Evolutionary conservation across 1,139 yeast species (phyloP), one percentile per base, ranked within the genome.

Genomic region (Magnusiomyces magnusii): DNA sequence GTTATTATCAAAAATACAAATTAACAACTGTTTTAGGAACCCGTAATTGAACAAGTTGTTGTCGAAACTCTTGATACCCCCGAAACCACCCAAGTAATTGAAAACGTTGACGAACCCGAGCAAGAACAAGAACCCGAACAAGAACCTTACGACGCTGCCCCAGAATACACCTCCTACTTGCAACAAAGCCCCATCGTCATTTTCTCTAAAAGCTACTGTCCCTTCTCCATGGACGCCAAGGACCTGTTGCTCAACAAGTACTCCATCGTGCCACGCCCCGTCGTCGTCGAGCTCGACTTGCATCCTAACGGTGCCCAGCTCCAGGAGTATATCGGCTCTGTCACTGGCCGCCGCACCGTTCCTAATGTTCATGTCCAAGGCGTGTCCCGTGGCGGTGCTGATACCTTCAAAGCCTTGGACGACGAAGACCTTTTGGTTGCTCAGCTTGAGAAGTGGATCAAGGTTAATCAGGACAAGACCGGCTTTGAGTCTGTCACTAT

Each of bases 281-380:
- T 78, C 17, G 79, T 88, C 54, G 90, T 92, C 31, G 98, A 93
- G 70, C 78, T 93, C 58, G 98, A 93, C 73, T 78, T 77, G 68
- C 95, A 91, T 70, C 78, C 80, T 54, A 80, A 85, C 62, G 92
- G 91, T 54, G 68, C 72, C 10, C 88, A 82, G 51, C 81, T 92
- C 65, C 98, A 92, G 76, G 85, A 80, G 53, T 93, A 95, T 62
- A 79, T 93, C 66, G 76, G 74, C 56, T 82, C 84, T 67, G 75
- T 88, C 63, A 87, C 96, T 36, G 96, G 97, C 61, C 96, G 95
- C 73, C 79, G 81, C 67, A 90, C 98, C 31, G 98, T 93, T 60
- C 99, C 99, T 63, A 92, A 89, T 73, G 84, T 93, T 63, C 87
- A 87, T 75, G 89, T 93, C 68, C 84, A 80, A 60, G 96, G 95